Evolutionary conservation across 2,329 filamentous ascomycete species (phyloP), one percentile per base, ranked within the genome.

Genomic region (Ampelomyces quisqualis): DNA sequence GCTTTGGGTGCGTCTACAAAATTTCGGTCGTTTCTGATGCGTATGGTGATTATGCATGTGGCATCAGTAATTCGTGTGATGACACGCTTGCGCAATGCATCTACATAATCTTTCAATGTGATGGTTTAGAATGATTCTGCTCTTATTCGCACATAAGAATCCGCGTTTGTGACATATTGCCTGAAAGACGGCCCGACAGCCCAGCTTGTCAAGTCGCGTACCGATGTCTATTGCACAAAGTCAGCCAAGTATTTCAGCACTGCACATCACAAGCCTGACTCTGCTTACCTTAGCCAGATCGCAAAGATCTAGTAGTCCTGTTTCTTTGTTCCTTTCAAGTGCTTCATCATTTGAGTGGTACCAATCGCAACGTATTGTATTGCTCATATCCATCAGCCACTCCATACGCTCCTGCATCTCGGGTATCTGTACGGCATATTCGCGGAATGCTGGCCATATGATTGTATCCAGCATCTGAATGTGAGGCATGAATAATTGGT

Each of bases 401-500:
- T 55, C 50, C 54, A 59, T 57, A 5, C 43, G 48, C 38, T 56
- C 47, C 21, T 59, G 56, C 56, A 59, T 59, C 7, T 49, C 43
- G 0, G 56, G 54, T 18, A 59, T 50, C 31, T 59, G 54, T 9
- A 55, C 54, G 10, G 45, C 47, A 11, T 55, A 48, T 32, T 59
- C 56, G 9, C 56, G 54, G 14, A 59, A 59, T 2, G 56, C 56
- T 7, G 56, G 56, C 56, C 56, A 59, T 10, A 47, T 34, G 15
- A 59, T 33, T 19, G 49, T 58, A 20, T 59, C 56, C 19, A 58
- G 36, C 10, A 52, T 53, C 11, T 27, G 55, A 38, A 56, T 59
- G 20, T 59, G 56, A 1, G 54, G 52, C 56, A 59, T 59, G 22
- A 59, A 57, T 3, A 59, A 41, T 10, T 59, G 56, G 18, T 59